phyloP scores from a whole-genome alignment of 164 flowering plant genomes.

The Umbellularia californica region DNA sequence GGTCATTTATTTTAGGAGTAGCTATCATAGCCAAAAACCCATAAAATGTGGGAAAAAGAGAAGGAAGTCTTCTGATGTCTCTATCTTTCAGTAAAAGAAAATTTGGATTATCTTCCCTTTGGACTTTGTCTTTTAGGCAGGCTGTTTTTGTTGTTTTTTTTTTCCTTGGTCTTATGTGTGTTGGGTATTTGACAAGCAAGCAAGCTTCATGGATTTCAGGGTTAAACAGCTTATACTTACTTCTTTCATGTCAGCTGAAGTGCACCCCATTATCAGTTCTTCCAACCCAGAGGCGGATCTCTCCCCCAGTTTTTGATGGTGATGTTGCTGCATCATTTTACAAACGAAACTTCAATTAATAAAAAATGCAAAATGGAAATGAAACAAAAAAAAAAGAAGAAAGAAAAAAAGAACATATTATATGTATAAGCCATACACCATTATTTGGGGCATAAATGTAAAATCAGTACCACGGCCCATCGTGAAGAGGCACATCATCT shows the following conservation, averaged over 20 bases:
- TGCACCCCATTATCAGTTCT: constrained; percentile 87
- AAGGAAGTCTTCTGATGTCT: neutral
- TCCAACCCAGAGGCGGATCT: constrained; percentile 68
- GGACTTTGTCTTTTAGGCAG: constrained; percentile 2
- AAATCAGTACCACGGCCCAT: no score
- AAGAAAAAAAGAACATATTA: no score
- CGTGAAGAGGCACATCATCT: no score
- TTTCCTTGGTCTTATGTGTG: constrained; percentile 1
- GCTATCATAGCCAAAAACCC: neutral
- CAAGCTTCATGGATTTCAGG: constrained; percentile 43
- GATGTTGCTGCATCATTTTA: constrained; percentile 47
- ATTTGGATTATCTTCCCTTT: neutral
- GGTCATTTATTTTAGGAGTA: neutral
- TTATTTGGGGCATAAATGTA: no score
- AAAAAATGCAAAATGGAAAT: neutral
- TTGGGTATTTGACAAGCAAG: constrained; percentile 4
- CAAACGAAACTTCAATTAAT: neutral
- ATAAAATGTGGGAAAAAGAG: neutral
- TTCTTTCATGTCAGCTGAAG: constrained; percentile 70
- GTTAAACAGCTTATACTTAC: constrained; percentile 54
- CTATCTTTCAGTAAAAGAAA: neutral
- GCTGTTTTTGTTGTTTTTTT: neutral
- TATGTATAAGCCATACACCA: no score
- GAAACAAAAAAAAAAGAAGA: no score
- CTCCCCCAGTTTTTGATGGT: constrained; percentile 67